Conservation (phyloP, 140 eudicot genomes). For the Anethum foeniculum region DNA sequence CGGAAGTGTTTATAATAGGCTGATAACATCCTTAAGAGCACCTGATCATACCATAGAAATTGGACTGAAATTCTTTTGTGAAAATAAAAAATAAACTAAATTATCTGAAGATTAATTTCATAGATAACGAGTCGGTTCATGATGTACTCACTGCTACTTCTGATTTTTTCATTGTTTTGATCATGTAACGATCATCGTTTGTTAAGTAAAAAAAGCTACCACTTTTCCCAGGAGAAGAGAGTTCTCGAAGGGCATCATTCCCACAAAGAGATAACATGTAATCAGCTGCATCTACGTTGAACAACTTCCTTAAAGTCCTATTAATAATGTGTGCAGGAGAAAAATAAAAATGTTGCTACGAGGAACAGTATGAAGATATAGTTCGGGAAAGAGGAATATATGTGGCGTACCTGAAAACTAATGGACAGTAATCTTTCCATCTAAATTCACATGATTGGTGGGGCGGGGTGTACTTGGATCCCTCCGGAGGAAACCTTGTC, state of each 20-base stretch:
- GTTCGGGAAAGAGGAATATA: background rate
- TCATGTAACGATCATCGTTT: constrained; percentile 94
- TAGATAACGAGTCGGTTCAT: background rate
- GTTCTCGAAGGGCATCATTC: constrained; percentile 82
- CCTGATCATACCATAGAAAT: constrained; percentile 39
- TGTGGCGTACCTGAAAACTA: constrained; percentile 73
- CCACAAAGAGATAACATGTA: constrained; percentile 97
- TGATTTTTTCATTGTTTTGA: constrained; percentile 91
- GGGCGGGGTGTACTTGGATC: constrained; percentile 94
- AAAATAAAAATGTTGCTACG: background rate
- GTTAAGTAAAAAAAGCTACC: constrained; percentile 96
- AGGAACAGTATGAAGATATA: background rate
- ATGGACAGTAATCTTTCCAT: constrained; percentile 98
- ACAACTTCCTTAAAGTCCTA: constrained; percentile 84
- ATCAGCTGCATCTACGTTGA: constrained; percentile 98
- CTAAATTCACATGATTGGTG: constrained; percentile 82
- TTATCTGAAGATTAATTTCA: background rate
- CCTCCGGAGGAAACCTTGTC: constrained; percentile 95
- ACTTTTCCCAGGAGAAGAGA: constrained; percentile 94
- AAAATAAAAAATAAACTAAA: background rate
- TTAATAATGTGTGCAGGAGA: background rate
- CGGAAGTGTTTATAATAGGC: constrained; percentile 86
- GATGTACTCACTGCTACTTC: constrained; percentile 75
- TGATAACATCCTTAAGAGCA: constrained; percentile 78
- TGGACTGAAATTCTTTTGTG: background rate